Base-by-base conservation (phyloP, 106 monocot genomes). In the Allium cepa region DNA sequence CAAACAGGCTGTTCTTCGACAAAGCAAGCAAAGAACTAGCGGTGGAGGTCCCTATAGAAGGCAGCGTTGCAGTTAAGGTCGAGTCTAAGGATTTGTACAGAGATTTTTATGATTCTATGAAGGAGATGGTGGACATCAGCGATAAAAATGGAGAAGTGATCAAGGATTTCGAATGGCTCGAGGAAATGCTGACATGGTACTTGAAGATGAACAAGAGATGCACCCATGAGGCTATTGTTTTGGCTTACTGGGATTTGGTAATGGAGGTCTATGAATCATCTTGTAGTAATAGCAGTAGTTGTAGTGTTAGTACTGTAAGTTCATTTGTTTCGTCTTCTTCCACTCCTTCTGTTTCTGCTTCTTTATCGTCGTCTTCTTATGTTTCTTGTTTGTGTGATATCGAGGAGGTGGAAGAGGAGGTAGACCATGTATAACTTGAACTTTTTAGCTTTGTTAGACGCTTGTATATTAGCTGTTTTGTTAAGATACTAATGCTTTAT, bases 51-150 rank as follows among this genome's bases (percentile, higher is more conserved):
- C 73, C 78, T 0, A 74, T 79, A 17, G 71, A 88, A 72, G 92
- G 83, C n/a, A 70, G 80, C 57, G 68, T 83, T 4, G 88, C 76
- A 4, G 63, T 85, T 73, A 77, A 67, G 14, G n/a, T 88, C 60
- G 92, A 92, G n/a, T 92, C 92, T 0, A 17, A 78, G 22, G 81
- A 92, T 63, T 82, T 78, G 0, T 85, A 92, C 71, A 8, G 53
- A 26, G 92, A 92, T 56, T 92, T 92, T 70, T 58, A 73, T 61
- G 73, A 53, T 13, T 92, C 92, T 7, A 92, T 92, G 87, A 85
- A 85, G 80, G 78, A 80, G 88, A 81, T 92, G 78, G 82, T 83
- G 74, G 58, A 57, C 75, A 77, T 76, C 53, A 36, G 36, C 10
- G 67, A 77, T 53, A 87, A 78, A 17, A 59, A 53, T 8, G 53